Evolutionary conservation across 805 yeast genomes (phyloP).

Genomic region (Isabelozyma heimii): DNA sequence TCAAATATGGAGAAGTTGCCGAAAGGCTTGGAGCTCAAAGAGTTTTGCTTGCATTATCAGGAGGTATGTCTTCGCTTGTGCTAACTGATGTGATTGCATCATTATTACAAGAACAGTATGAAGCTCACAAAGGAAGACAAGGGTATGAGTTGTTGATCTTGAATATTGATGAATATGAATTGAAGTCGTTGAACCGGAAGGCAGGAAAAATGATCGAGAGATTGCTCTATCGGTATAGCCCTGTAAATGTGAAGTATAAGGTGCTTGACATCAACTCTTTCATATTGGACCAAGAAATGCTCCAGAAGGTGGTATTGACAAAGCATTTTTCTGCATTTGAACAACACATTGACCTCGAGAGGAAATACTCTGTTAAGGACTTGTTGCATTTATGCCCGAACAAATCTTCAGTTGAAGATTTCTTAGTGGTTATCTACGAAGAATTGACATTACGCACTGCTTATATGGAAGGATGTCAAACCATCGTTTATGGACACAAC

Average conservation of each 20-base stretch:
- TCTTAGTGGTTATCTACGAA: slow-evolving; percentile 45
- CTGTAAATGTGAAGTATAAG: slow-evolving; percentile 32
- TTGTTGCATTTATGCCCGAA: slow-evolving; percentile 41
- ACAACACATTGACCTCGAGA: not conserved
- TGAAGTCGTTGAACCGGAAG: slow-evolving; percentile 12
- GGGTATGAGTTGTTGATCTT: slow-evolving; percentile 65
- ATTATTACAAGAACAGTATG: slow-evolving; percentile 58
- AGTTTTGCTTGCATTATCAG: slow-evolving; percentile 60
- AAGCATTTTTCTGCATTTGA: slow-evolving; percentile 21
- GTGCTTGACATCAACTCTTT: slow-evolving; percentile 42
- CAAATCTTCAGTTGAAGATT: slow-evolving; percentile 66
- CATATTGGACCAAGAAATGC: slow-evolving; percentile 22
- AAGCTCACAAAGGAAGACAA: slow-evolving; percentile 58
- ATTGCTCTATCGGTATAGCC: slow-evolving; percentile 14
- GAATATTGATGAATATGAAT: slow-evolving; percentile 39
- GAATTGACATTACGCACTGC: slow-evolving; percentile 51
- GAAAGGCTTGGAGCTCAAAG: slow-evolving; percentile 33
- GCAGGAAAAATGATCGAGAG: slow-evolving; percentile 13
- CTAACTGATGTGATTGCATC: slow-evolving; percentile 64
- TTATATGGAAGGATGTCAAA: slow-evolving; percentile 38
- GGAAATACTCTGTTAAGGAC: slow-evolving; percentile 21
- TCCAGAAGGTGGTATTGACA: slow-evolving; percentile 31
- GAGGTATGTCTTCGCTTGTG: slow-evolving; percentile 66
- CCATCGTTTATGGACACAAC: slow-evolving; percentile 70
- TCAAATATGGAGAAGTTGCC: slow-evolving; percentile 51